Percentiles rank a stretch among this genome's conserved stretches.
These are phyloP conservation scores for Blastobotrys muscicola DNA, from an alignment of 805 yeast genomes.

Conservation along the genomic window DNA sequence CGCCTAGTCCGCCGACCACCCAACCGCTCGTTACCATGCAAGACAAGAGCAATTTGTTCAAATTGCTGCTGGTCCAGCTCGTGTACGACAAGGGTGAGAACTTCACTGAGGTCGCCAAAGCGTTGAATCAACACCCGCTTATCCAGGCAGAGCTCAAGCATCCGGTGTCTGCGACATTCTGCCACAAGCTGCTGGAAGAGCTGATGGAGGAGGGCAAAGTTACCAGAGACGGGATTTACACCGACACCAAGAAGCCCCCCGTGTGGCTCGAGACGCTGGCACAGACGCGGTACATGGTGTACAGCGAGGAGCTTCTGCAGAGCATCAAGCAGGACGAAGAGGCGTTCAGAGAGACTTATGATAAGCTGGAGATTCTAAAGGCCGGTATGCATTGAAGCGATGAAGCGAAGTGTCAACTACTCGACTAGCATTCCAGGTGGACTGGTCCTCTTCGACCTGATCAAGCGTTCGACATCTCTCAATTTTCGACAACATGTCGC, in stretches of 20 bases:
- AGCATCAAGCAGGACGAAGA: slow-evolving; percentile 18
- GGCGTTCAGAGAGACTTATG: slow-evolving; percentile 16
- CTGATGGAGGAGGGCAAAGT: slow-evolving; percentile 16
- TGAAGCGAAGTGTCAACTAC: too few species aligned
- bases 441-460: too few species aligned
- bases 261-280: slow-evolving; percentile 21
- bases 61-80: slow-evolving; percentile 25
- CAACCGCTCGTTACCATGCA: too few species aligned
- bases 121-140: slow-evolving; percentile 23
- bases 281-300: slow-evolving; percentile 18
- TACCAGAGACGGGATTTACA: slow-evolving; percentile 1
- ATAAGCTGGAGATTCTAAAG: slow-evolving; percentile 14
- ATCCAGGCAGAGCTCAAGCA: slow-evolving; percentile 7
- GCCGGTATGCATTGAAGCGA: neutral
- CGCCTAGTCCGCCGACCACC: too few species aligned
- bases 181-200: slow-evolving; percentile 16
- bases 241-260: slow-evolving; percentile 5
- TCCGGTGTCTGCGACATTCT: slow-evolving; percentile 7
- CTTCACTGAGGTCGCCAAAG: slow-evolving; percentile 18
- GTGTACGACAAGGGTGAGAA: slow-evolving; percentile 24
- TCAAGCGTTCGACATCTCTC: too few species aligned
- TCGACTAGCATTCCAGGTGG: too few species aligned
- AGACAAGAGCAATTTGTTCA: slow-evolving; percentile 14
- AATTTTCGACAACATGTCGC: too few species aligned
- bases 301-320: slow-evolving; percentile 16